Evolutionary conservation across 2,329 filamentous ascomycete genomes (phyloP), one percentile per base, ranked within the genome.

Genomic region (Lecanoromycetidae sp.): DNA sequence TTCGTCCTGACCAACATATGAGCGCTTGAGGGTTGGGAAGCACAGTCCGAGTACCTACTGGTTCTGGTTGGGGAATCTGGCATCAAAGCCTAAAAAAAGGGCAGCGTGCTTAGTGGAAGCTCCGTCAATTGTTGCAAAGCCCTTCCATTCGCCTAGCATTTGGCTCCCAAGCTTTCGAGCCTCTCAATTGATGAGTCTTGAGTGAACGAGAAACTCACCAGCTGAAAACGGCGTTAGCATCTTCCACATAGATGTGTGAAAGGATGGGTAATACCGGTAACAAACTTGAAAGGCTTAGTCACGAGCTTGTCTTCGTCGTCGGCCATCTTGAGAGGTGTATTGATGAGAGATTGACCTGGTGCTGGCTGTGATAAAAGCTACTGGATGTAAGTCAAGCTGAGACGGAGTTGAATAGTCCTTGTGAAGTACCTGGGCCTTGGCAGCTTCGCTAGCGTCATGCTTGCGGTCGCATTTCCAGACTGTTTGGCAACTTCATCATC

Each of bases 271-370:
- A 68, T 79, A 94, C 88, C 90, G 74, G 90, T 96, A 65, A 96
- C 91, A 75, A 96, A 96, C 84, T 98, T 98, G 84, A 98, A 98
- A 71, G 93, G 93, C 82, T 95, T 98, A 73, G 88, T 95, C 69
- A 94, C 84, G 65, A 79, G 75, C 63, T 86, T 82, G 65, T 85
- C 85, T 63, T 69, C 66, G 57, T 85, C 82, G 72, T 93, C 86
- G 68, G 87, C 83, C 90, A 98, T 98, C 61, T 72, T 88, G 77
- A 70, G 70, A 63, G 66, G 65, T 61, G 57, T 27, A 26, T 26
- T n/a, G 9, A 38, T 7, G 15, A 4, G 54, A n/a, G 7, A 26
- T 8, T 8, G 4, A 26, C 8, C 2, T 25, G 15, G 17, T 38
- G 17, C 25, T n/a, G 13, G 29, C 10, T n/a, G n/a, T n/a, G n/a